Evolutionary conservation across 352 stramenopile species (phyloP).

Genomic region (Pythium aphanidermatum): DNA sequence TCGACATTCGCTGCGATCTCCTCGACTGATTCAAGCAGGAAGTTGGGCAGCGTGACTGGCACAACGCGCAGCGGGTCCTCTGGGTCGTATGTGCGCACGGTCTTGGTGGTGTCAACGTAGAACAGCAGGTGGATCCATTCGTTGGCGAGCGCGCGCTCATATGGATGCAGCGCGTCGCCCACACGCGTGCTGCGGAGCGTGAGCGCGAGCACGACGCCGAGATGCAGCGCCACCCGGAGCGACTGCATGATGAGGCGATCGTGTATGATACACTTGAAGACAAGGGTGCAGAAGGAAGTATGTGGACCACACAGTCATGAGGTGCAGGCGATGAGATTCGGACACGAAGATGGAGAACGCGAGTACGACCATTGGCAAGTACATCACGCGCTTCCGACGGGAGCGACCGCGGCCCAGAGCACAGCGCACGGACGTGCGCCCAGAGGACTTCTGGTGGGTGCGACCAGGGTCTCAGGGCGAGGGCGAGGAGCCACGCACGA

Average conservation of each 20-base stretch:
- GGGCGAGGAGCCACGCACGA: neutral
- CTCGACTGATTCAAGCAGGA: constrained; percentile 59
- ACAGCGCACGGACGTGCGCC: constrained; percentile 16
- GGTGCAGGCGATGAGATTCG: constrained; percentile 4
- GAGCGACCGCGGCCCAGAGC: constrained; percentile 45
- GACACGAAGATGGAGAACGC: constrained; percentile 4
- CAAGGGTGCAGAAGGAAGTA: no score
- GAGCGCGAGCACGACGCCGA: constrained; percentile 33
- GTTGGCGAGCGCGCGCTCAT: constrained; percentile 52
- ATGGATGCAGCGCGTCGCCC: constrained; percentile 43
- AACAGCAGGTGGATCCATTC: constrained; percentile 69
- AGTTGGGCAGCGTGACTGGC: constrained; percentile 49
- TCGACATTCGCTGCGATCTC: constrained; percentile 58
- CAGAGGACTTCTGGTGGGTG: constrained; percentile 58
- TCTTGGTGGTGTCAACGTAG: constrained; percentile 43
- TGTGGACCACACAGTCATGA: no score
- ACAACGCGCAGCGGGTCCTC: constrained; percentile 7
- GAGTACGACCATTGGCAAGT: constrained; percentile 52
- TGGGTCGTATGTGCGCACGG: constrained; percentile 5
- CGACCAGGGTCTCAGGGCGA: no score
- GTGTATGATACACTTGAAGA: no score
- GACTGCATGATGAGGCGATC: no score
- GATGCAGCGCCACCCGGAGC: constrained; percentile 33
- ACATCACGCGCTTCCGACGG: constrained; percentile 62
- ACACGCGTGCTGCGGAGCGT: constrained; percentile 42